Conservation (phyloP, 2,329 filamentous ascomycete species). For the Pestalotiopsis sp. region DNA sequence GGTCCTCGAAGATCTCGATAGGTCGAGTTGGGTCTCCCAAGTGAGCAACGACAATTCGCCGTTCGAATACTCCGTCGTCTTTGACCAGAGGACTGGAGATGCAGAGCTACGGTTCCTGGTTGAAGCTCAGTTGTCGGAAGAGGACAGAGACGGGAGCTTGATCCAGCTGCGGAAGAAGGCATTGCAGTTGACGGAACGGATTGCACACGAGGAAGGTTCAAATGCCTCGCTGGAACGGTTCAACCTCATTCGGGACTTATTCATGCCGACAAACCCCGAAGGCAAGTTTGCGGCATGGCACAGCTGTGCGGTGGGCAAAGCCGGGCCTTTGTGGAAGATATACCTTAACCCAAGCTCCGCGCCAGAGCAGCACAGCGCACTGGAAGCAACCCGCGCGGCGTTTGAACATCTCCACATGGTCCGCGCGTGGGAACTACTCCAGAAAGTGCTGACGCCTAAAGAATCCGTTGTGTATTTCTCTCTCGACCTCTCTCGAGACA, state of each 20-base stretch:
- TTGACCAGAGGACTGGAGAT: slow-evolving; percentile 20
- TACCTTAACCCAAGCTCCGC: slow-evolving; percentile 18
- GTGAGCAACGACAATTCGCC: slow-evolving; percentile 21
- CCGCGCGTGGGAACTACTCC: slow-evolving; percentile 8
- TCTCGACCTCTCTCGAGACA: slow-evolving; percentile 17
- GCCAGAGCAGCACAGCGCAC: neutral
- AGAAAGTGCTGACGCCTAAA: slow-evolving; percentile 14
- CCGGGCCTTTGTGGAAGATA: slow-evolving; percentile 21
- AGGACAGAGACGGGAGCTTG: no score
- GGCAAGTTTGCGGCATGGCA: slow-evolving; percentile 20
- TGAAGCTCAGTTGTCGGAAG: slow-evolving; percentile 18
- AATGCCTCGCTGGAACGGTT: slow-evolving; percentile 17
- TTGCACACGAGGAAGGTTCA: neutral
- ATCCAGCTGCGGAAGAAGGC: slow-evolving; percentile 13
- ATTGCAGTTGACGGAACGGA: slow-evolving; percentile 4
- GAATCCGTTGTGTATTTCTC: slow-evolving; percentile 22
- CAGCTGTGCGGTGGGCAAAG: slow-evolving; percentile 15
- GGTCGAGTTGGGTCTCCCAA: slow-evolving; percentile 16
- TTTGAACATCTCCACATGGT: neutral
- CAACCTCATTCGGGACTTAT: slow-evolving; percentile 18
- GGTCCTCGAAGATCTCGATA: slow-evolving; percentile 9
- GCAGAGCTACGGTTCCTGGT: slow-evolving; percentile 22
- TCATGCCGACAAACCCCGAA: slow-evolving; percentile 16
- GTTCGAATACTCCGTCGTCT: slow-evolving; percentile 20
- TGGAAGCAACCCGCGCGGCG: neutral